Base-by-base conservation (phyloP, 345 rosid species). In the Gossypium rotundifolium region DNA sequence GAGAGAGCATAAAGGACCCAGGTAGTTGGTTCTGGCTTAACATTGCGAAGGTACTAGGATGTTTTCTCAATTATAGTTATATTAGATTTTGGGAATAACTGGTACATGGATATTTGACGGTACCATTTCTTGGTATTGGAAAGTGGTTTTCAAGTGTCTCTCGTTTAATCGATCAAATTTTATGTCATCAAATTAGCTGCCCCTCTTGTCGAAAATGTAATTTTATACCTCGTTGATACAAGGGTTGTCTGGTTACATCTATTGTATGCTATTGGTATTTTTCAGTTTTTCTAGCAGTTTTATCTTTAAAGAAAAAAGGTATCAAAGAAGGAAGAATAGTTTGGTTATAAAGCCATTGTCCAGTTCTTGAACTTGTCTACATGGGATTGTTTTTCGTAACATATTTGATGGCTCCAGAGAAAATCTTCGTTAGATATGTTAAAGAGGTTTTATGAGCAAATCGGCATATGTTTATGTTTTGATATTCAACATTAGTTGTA, bases 1-100 rank as follows among this genome's bases (percentile, higher is more conserved):
- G 65, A 81, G 86, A 77, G 99, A 95, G 57, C 70, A 78, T 69
- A 65, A 76, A 60, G 84, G 83, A 75, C 77, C 87, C 71, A 82
- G 82, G 81, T 89, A 85, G 76, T 85, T 83, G 74, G 22, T 64
- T 64, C 58, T 76, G 23, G 61, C 58, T 53, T 49, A 60, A 40
- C 74, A 72, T 72, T 64, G 60, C n/a, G 23, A 83, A 88, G 86
- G 85, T 88, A 80, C 53, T 64, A 16, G 11, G 42, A 1, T 73
- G 74, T 52, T 70, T 62, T 55, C 61, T 75, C 51, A 38, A 59
- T 44, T 46, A 23, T 11, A 44, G 72, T 80, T 70, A 5, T 4
- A 51, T 62, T 38, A 74, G 12, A 23, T 57, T 20, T 23, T 48
- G 42, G 25, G 64, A 66, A 49, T 61, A 22, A 54, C 49, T 52